Percentiles rank a stretch among this genome's conserved stretches.
Conservation (phyloP, 192 early-diverging fungal species). For the Spizellomyces sp. region DNA sequence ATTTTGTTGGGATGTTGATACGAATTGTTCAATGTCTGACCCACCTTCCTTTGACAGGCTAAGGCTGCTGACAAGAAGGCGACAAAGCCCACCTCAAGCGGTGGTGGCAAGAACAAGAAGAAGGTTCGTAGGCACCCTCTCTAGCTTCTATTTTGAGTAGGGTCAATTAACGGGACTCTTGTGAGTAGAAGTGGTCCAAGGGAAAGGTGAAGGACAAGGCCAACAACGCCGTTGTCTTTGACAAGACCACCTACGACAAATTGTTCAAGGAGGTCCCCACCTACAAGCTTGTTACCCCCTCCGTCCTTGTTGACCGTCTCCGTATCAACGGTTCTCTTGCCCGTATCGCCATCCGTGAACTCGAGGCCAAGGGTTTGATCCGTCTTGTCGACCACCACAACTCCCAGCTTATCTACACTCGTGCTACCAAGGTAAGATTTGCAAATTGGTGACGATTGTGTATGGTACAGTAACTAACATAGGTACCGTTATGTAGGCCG, state of each 20-base stretch:
- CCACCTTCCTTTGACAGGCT: constrained; percentile 4
- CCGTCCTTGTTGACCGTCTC: constrained; percentile 98
- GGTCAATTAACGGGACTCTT: background rate
- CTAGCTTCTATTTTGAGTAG: background rate
- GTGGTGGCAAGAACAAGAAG: constrained; percentile 46
- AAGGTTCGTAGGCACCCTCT: constrained; percentile 27
- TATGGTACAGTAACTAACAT: background rate
- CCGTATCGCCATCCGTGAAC: constrained; percentile 90
- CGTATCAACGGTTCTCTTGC: constrained; percentile 97
- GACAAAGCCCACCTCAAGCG: constrained; percentile 30
- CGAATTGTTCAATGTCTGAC: no score
- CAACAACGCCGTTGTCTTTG: constrained; percentile 98
- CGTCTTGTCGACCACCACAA: constrained; percentile 87
- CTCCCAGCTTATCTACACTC: constrained; percentile 75
- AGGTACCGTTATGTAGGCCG: background rate
- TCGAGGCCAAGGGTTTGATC: constrained; percentile 91
- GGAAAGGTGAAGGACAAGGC: constrained; percentile 99
- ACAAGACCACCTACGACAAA: constrained; percentile 97
- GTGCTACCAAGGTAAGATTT: constrained; percentile 51
- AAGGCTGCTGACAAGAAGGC: constrained; percentile 28
- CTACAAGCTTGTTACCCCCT: constrained; percentile 99
- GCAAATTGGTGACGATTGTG: background rate
- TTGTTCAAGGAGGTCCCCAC: constrained; percentile 99
- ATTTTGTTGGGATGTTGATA: no score
- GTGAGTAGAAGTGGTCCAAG: constrained; percentile 98